Evolutionary conservation across 1,139 yeast species (phyloP).

Genomic region (Geotrichum carabidarum): DNA sequence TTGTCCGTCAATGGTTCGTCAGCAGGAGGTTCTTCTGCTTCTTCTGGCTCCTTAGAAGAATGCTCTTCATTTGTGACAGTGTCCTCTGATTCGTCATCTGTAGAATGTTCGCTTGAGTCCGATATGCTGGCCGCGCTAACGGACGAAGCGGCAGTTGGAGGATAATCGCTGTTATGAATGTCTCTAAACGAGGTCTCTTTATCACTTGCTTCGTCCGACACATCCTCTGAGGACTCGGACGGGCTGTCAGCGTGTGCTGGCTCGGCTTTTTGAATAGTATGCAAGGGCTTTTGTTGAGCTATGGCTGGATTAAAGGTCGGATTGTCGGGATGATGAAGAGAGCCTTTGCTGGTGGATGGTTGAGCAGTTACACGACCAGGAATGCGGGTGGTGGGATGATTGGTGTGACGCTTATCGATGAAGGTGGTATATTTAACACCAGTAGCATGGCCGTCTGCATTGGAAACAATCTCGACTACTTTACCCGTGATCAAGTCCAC

Average conservation of each 20-base stretch:
- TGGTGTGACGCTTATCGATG: constrained; percentile 52
- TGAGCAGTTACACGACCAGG: neutral
- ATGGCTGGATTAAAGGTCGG: constrained; percentile 16
- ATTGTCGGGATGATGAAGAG: constrained; percentile 21
- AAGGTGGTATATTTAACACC: constrained; percentile 25
- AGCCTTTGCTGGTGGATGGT: constrained; percentile 13
- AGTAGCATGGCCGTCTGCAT: constrained; percentile 25
- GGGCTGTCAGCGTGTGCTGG: too few relatives aligned
- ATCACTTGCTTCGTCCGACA: neutral
- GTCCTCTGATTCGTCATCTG: constrained; percentile 20
- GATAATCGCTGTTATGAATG: constrained; percentile 11
- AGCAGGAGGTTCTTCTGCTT: constrained; percentile 1
- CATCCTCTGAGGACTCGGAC: neutral
- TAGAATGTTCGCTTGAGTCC: constrained; percentile 17
- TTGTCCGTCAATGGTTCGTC: neutral
- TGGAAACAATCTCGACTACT: constrained; percentile 53
- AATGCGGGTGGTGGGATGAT: constrained; percentile 42
- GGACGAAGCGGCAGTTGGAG: constrained; percentile 5
- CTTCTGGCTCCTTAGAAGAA: constrained; percentile 5
- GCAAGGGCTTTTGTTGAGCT: neutral
- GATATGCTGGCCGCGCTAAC: constrained; percentile 16
- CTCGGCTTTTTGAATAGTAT: neutral
- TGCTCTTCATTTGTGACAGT: constrained; percentile 15
- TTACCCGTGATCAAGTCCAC: constrained; percentile 81
- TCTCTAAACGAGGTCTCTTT: constrained; percentile 5